Evolutionary conservation across 148 eudicot species (phyloP), one percentile per base, ranked within the genome.

Genomic region (Chenopodium berlandieri): DNA sequence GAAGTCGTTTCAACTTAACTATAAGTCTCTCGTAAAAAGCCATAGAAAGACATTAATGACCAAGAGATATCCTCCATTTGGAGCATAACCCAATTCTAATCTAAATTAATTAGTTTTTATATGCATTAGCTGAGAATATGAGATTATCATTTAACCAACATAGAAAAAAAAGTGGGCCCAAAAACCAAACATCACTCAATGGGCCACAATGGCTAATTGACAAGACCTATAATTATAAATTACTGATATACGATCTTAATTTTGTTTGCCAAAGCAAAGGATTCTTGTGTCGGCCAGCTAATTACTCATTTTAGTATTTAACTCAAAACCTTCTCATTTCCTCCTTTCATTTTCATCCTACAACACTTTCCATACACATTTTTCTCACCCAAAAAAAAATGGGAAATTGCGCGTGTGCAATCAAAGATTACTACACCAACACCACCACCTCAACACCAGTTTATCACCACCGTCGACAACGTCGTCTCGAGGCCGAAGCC

Each of bases 241-340:
- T 22, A 72, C 2, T 20, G n/a, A 48, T 44, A 30, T 78, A 25
- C 73, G 76, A 78, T 74, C 63, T 74, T 74, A 74, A 7, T 78
- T 32, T 78, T 16, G 34, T 67, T 67, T 62, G 65, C 79, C 75
- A 73, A 85, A 81, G 84, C 82, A 75, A 81, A 69, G 79, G 82
- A 84, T 83, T 73, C 83, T 44, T 84, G 78, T 81, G 84, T 83
- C 84, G 82, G 85, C 86, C 37, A 46, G 58, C 67, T 54, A 30
- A 19, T 63, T n/a, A 27, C 75, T 30, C 48, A 47, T 17, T 27
- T 1, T 40, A 23, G 34, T 62, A 50, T 66, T 14, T 31, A 69
- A 32, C 64, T 0, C 60, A 32, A 31, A 31, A 14, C 4, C 37
- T 67, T n/a, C 22, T 25, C 30, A 16, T 11, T 47, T 47, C 58